Percentiles rank a stretch among this genome's conserved stretches.
phyloP scores from a whole-genome alignment of 768 basidiomycete genomes.

The Kwoniella heveanensis region DNA sequence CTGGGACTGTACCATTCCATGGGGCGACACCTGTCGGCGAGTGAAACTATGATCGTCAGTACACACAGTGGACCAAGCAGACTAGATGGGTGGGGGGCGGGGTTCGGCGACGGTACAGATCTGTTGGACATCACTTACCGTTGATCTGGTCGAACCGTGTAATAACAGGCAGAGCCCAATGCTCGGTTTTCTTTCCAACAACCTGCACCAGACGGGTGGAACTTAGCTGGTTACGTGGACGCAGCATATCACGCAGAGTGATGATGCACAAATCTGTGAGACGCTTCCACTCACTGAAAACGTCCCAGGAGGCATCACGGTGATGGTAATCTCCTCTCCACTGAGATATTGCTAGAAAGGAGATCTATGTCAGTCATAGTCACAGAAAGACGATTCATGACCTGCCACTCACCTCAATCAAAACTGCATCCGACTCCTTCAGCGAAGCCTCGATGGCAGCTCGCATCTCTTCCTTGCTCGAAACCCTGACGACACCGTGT shows the following conservation, averaged over 20 bases:
- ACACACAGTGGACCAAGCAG: too few species aligned
- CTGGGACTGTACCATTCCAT: conserved; percentile 47
- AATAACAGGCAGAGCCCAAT: conserved; percentile 49
- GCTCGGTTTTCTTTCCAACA: conserved; percentile 30
- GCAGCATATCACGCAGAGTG: neutral
- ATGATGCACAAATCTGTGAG: too few species aligned
- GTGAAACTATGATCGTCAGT: neutral
- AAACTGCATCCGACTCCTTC: conserved; percentile 36
- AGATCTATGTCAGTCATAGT: too few species aligned
- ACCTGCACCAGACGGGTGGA: conserved; percentile 1
- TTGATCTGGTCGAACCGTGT: conserved; percentile 41
- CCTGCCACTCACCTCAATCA: conserved; percentile 34
- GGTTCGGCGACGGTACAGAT: too few species aligned
- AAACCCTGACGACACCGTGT: conserved; percentile 45
- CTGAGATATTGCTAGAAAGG: conserved; percentile 45
- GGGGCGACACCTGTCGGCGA: conserved; percentile 40
- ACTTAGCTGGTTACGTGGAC: neutral
- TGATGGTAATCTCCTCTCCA: conserved; percentile 50
- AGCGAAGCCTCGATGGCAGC: conserved; percentile 13
- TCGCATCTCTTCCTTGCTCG: conserved; percentile 23
- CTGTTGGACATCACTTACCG: conserved; percentile 17
- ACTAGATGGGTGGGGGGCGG: too few species aligned
- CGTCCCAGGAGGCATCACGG: conserved; percentile 50
- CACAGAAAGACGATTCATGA: neutral
- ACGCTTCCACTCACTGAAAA: conserved; percentile 33